Evolutionary conservation across 1,139 yeast species (phyloP), one percentile per base, ranked within the genome.

Genomic region (Yamadazyma jaroonii): DNA sequence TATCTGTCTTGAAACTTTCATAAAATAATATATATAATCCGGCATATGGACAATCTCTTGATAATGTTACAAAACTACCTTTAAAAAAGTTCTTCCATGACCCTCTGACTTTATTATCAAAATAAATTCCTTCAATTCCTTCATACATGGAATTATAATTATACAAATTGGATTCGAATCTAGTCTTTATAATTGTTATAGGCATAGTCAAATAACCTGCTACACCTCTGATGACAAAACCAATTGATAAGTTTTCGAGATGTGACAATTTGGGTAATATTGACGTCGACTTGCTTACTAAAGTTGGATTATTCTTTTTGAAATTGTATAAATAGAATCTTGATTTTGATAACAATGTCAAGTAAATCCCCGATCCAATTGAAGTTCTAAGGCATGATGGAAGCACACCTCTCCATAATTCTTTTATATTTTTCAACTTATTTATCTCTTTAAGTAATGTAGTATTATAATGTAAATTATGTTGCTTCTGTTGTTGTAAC

Each of bases 191-290:
- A n/a, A 92, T 81, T 0, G 98, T 92, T n/a, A 92, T 77, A 0
- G 98, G 98, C 98, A 92, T 92, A n/a, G 96, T 88, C 14, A 86
- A 46, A 46, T 84, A 74, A 1, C 98, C 98, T 4, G 89, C 96
- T 2, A 77, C 46, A 0, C 92, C 90, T 40, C 98, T 69, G 1
- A 94, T 84, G 2, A 81, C 53, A 32, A 87, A 87, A 3, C 98
- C 98, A 1, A 90, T 72, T 4, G 77, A 43, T 40, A 90, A 62
- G 55, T 92, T 92, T 43, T 83, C 90, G 34, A 69, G 53, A 48
- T 81, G 81, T 3, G 86, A 70, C 29, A 92, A 67, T 53, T 77
- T 80, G 2, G 97, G 97, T 38, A 92, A 65, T 9, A 67, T 58
- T 29, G 42, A 34, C 6, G 39, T 13, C 15, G 67, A 59, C 32